Conservation (phyloP, 2,329 filamentous ascomycete genomes). For the Byssoonygena ceratinophila region DNA sequence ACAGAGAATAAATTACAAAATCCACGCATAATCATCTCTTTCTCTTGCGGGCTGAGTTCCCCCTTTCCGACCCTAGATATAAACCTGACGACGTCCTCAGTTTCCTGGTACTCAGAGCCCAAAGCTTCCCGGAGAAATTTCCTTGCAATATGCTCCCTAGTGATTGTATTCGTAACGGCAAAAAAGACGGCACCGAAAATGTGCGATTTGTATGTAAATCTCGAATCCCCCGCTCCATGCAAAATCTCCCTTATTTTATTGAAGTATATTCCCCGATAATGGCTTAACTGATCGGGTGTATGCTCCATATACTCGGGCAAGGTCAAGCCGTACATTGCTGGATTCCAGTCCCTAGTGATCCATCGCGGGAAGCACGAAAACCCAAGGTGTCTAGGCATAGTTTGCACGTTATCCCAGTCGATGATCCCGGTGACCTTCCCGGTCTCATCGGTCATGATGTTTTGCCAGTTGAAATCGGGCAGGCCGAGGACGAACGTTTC, state of each 20-base stretch:
- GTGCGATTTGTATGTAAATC: background rate
- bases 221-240: background rate
- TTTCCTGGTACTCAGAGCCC: background rate
- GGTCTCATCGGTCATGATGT: slow-evolving; percentile 15
- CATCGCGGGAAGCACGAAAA: background rate
- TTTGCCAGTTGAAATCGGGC: slow-evolving; percentile 3
- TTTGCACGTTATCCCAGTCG: slow-evolving; percentile 16
- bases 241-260: background rate
- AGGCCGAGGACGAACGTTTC: background rate
- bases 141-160: background rate
- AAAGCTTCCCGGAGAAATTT: background rate
- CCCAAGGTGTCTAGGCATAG: background rate
- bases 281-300: background rate
- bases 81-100: background rate
- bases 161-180: background rate
- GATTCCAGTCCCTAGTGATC: background rate
- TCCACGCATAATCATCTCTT: background rate
- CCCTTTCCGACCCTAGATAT: background rate
- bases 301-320: background rate
- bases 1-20: background rate
- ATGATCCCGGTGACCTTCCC: slow-evolving; percentile 15
- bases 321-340: background rate
- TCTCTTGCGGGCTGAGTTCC: background rate
- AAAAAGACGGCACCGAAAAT: background rate
- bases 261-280: background rate